These are phyloP conservation scores for Hyphodiscus sp. DNA, from an alignment of 2,329 filamentous ascomycete genomes.

Conservation along the genomic window DNA sequence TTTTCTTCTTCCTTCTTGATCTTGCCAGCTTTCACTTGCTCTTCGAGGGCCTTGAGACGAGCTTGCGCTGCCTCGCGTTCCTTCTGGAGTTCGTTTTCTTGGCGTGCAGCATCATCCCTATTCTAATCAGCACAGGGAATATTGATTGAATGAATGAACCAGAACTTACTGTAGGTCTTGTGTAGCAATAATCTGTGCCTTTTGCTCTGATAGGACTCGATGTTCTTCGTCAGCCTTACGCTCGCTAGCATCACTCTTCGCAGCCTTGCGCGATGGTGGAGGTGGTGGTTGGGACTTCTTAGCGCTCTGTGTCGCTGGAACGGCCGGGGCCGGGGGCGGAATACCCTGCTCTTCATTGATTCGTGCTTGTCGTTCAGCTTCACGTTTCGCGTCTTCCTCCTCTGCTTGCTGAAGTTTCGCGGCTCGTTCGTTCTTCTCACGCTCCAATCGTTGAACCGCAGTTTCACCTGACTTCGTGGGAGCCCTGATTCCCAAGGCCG, in stretches of 20 bases:
- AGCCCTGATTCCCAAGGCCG: conserved; percentile 84
- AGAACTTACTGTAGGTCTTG: conserved; percentile 74
- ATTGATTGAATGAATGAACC: neutral
- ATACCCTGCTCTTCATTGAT: conserved; percentile 30
- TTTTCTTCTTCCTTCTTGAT: conserved; percentile 96
- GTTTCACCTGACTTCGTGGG: conserved; percentile 74
- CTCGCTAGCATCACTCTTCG: conserved; percentile 51
- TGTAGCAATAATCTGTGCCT: conserved; percentile 67
- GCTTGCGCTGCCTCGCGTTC: conserved; percentile 78
- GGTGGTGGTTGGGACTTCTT: conserved; percentile 62
- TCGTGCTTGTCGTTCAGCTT: conserved; percentile 68
- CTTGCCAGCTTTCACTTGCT: conserved; percentile 90
- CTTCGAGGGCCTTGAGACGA: conserved; percentile 81
- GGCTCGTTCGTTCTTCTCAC: conserved; percentile 80
- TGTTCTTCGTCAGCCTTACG: conserved; percentile 57
- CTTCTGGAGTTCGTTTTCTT: conserved; percentile 73
- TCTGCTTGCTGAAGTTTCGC: conserved; percentile 85
- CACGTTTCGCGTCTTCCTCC: conserved; percentile 84
- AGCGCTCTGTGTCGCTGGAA: conserved; percentile 32
- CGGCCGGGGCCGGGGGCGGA: conserved; percentile 21
- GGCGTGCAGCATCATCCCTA: conserved; percentile 66
- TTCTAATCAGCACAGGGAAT: conserved; percentile 15
- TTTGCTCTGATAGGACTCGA: conserved; percentile 63
- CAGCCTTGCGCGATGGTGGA: conserved; percentile 70
- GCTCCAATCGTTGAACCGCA: conserved; percentile 75